These are phyloP conservation scores for Prunus yedoensis DNA, from an alignment of 331 rosid genomes.

Conservation along the genomic window DNA sequence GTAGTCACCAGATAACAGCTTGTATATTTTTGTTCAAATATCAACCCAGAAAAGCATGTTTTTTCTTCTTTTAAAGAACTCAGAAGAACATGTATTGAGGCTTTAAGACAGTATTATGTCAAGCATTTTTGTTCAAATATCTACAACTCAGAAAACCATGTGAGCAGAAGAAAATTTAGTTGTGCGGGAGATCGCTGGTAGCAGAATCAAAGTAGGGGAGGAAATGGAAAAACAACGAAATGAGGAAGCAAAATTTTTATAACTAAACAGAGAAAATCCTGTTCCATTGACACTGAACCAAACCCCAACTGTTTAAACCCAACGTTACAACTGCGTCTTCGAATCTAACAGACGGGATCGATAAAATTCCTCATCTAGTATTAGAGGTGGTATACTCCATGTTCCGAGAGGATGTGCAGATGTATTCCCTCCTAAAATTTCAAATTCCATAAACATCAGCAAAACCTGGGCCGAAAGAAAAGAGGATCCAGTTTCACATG, in stretches of 20 bases:
- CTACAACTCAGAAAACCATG: background rate
- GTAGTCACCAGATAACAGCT: too few species aligned
- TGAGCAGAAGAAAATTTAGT: background rate
- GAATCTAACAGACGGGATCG: constrained; percentile 40
- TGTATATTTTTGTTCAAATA: too few species aligned
- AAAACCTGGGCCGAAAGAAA: background rate
- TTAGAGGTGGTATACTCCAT: constrained; percentile 77
- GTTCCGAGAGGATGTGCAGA: constrained; percentile 69
- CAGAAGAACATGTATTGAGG: too few species aligned
- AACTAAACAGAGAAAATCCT: background rate
- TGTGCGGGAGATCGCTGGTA: background rate
- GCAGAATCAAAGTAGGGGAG: background rate
- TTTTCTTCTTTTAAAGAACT: too few species aligned
- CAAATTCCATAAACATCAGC: constrained; percentile 10
- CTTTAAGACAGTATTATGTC: background rate
- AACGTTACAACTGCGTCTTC: background rate
- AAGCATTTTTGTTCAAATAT: background rate
- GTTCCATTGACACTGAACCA: background rate
- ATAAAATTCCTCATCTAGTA: constrained; percentile 69
- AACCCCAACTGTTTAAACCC: background rate
- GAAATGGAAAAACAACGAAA: background rate
- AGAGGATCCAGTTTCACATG: background rate
- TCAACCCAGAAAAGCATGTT: too few species aligned
- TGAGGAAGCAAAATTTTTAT: background rate
- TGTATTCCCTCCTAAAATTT: constrained; percentile 62